phyloP scores from a whole-genome alignment of 495 filamentous ascomycete genomes.

The Annulohypoxylon maeteangense region DNA sequence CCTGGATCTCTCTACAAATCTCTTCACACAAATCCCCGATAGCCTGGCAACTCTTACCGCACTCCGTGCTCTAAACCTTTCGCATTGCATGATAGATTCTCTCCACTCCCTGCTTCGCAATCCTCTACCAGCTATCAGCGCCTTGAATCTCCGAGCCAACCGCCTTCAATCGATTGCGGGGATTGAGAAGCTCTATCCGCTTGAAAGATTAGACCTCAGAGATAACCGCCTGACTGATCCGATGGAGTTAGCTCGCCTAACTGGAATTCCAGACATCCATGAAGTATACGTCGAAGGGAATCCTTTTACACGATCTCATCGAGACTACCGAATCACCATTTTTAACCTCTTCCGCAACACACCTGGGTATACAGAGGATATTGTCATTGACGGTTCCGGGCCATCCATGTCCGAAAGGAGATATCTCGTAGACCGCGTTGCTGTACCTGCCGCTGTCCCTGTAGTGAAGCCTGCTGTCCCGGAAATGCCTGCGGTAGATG shows the following conservation, averaged over 20 bases:
- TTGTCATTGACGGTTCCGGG: constrained; percentile 84
- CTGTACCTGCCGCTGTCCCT: constrained; percentile 76
- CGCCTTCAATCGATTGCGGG: constrained; percentile 88
- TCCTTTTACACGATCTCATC: constrained; percentile 88
- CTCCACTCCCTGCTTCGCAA: constrained; percentile 86
- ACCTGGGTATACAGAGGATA: constrained; percentile 89
- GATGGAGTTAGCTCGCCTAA: constrained; percentile 88
- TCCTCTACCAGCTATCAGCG: constrained; percentile 91
- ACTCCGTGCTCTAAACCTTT: constrained; percentile 88
- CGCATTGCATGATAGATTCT: constrained; percentile 96
- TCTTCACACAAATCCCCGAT: constrained; percentile 91
- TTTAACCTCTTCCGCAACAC: constrained; percentile 97
- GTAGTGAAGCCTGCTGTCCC: constrained; percentile 73
- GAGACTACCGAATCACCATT: constrained; percentile 84
- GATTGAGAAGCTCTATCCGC: constrained; percentile 84
- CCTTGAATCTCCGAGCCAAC: constrained; percentile 90
- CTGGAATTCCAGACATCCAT: constrained; percentile 86
- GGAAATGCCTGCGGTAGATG: constrained; percentile 68
- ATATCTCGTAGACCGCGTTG: constrained; percentile 83
- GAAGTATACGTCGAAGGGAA: constrained; percentile 93
- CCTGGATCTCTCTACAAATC: constrained; percentile 89
- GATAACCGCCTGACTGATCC: constrained; percentile 93
- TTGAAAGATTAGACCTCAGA: constrained; percentile 90
- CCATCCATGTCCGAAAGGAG: constrained; percentile 85
- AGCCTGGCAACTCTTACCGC: constrained; percentile 82